A percentile compares a stretch with the other conserved stretches of the same genome.
Evolutionary conservation across 2,329 filamentous ascomycete genomes (phyloP).

Genomic region (Talaromyces sp.): DNA sequence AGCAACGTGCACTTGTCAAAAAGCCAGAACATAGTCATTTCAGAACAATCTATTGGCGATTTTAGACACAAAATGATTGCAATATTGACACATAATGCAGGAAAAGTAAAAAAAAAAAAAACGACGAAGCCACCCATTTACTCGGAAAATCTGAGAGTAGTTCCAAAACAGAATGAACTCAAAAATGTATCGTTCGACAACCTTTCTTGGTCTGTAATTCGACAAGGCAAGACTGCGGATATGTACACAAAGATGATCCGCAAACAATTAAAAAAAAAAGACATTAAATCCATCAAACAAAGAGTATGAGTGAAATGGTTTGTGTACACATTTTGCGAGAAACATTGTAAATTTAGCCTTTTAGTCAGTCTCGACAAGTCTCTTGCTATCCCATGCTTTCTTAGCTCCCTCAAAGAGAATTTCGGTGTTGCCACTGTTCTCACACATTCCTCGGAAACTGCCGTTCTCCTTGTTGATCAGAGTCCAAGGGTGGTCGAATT

Average conservation of each 20-base stretch:
- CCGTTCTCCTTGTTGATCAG: slow-evolving; percentile 67
- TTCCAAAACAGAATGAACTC: background rate
- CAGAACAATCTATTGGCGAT: background rate
- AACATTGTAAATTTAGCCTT: background rate
- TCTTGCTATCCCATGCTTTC: slow-evolving; percentile 43
- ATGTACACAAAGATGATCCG: background rate
- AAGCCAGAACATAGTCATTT: background rate
- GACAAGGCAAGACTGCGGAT: background rate
- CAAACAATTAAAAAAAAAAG: background rate
- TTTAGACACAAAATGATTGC: background rate
- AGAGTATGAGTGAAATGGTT: background rate
- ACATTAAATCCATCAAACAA: background rate
- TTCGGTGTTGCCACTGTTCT: slow-evolving; percentile 61
- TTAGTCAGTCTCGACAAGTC: slow-evolving; percentile 19
- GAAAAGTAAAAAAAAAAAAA: background rate
- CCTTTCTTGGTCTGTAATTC: background rate
- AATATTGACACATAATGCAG: background rate
- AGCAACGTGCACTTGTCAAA: background rate
- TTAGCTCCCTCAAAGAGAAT: slow-evolving; percentile 50
- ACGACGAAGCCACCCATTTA: background rate
- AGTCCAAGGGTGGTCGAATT: slow-evolving; percentile 85
- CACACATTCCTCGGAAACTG: slow-evolving; percentile 61
- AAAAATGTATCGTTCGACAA: background rate
- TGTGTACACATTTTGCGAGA: background rate
- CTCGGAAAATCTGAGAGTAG: background rate